Evolutionary conservation across 352 stramenopile species (phyloP).

Genomic region (Blastocystis sp.): DNA sequence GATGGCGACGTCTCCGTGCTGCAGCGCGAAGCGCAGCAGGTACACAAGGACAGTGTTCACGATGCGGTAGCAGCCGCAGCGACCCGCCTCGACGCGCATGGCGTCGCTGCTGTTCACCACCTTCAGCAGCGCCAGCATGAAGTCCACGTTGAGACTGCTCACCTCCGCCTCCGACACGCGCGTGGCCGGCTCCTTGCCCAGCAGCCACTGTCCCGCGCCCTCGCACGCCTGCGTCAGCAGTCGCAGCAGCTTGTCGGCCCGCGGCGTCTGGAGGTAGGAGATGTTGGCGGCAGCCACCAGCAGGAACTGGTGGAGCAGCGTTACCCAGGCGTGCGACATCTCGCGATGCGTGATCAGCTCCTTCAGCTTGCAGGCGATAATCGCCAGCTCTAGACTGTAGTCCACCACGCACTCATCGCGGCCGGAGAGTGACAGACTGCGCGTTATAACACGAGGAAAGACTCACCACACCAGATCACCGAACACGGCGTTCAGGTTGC

Average conservation of each 20-base stretch:
- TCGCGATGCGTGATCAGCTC: background rate
- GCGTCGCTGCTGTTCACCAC: background rate
- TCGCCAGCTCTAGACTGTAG: background rate
- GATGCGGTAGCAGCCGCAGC: background rate
- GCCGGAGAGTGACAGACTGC: background rate
- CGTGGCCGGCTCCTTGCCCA: background rate
- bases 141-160: slow-evolving; percentile 23
- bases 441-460: background rate
- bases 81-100: background rate
- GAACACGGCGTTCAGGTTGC: background rate
- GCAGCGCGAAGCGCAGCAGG: background rate
- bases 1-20: background rate
- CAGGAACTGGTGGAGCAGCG: slow-evolving; percentile 2
- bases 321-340: background rate
- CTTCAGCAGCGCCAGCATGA: background rate
- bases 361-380: background rate
- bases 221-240: background rate
- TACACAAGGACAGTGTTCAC: slow-evolving; percentile 26
- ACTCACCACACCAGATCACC: background rate
- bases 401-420: slow-evolving; percentile 28
- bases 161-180: background rate
- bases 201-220: background rate
- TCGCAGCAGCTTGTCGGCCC: background rate
- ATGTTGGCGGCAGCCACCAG: slow-evolving; percentile 2
- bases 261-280: background rate